Conservation (phyloP, 73 alveolate species). For the Urostyla sp. region DNA sequence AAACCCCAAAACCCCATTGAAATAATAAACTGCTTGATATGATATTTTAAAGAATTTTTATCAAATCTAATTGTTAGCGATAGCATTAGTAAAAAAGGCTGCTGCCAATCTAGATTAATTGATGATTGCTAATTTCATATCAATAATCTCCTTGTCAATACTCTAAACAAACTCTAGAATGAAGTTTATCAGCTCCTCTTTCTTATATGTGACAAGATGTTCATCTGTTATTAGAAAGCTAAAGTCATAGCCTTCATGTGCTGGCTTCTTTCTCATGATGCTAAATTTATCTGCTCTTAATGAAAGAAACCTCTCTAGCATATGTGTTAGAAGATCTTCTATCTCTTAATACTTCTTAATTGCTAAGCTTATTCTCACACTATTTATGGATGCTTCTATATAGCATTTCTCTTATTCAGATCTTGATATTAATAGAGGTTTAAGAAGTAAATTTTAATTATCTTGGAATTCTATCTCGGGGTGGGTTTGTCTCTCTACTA, state of each 20-base stretch:
- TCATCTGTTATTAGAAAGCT: constrained; percentile 83
- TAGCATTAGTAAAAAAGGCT: constrained; percentile 73
- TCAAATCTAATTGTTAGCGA: constrained; percentile 59
- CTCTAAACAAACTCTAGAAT: constrained; percentile 87
- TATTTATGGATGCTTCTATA: constrained; percentile 81
- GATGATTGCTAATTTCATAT: constrained; percentile 84
- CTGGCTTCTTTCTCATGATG: constrained; percentile 85
- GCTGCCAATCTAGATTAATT: constrained; percentile 82
- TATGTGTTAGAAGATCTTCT: constrained; percentile 68
- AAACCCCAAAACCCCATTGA: too few species aligned
- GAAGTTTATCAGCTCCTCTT: constrained; percentile 85
- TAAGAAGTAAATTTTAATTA: constrained; percentile 66
- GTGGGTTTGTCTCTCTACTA: constrained; percentile 77
- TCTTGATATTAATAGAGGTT: constrained; percentile 82
- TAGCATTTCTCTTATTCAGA: constrained; percentile 86
- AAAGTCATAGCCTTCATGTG: constrained; percentile 77
- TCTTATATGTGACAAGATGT: constrained; percentile 76
- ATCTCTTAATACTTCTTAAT: constrained; percentile 77
- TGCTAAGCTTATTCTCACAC: constrained; percentile 66
- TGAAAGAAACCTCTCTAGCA: constrained; percentile 82
- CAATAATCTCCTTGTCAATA: constrained; percentile 86
- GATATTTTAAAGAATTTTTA: too few species aligned
- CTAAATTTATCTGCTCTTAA: constrained; percentile 84
- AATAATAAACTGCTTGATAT: too few species aligned
- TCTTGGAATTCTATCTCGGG: constrained; percentile 85